Evolutionary conservation across 2,329 filamentous ascomycete species (phyloP), one percentile per base, ranked within the genome.

Genomic region (Colletotrichum viniferum): DNA sequence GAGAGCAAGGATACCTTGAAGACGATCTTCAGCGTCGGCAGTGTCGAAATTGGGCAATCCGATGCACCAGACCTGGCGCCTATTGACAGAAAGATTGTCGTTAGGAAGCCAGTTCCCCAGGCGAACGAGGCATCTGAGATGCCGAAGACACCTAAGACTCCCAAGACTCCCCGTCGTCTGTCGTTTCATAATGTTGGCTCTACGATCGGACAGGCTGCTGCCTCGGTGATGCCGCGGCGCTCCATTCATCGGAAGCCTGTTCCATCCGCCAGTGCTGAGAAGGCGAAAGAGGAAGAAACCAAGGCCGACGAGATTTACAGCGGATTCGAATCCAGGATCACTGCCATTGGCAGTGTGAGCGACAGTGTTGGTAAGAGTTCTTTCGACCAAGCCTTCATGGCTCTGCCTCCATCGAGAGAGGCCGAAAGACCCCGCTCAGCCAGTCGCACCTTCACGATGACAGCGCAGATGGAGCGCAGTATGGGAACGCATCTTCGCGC

Each of bases 21-120:
- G 67, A 89, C 88, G 2, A 89, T 90, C 21, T 79, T 89, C 67
- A 89, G 88, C 74, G 87, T 89, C 10, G 87, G 86, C 7, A 89
- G 87, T 64, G 80, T 86, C 21, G 86, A 88, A 58, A 26, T 48
- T 3, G 55, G 55, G 13, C 71, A 74, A n/a, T 8, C 24, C 2
- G 66, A 76, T 10, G 67, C 36, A 9, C 62, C 64, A 26, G 32
- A 52, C 28, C 14, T 62, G 24, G 6, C 48, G 9, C 43, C 61
- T 18, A 7, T 38, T 32, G 71, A 34, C n/a, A 21, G 66, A 61
- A 28, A 21, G 24, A n/a, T 55, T 63, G 73, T 55, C 58, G 61
- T 26, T 26, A 63, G 55, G 24, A 48, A 67, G 10, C 62, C 38
- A 8, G 62, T 65, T 18, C 18, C 43, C 24, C 24, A 76, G 26